These are phyloP conservation scores for Russula abietina DNA, from an alignment of 768 basidiomycete genomes.

Conservation along the genomic window DNA sequence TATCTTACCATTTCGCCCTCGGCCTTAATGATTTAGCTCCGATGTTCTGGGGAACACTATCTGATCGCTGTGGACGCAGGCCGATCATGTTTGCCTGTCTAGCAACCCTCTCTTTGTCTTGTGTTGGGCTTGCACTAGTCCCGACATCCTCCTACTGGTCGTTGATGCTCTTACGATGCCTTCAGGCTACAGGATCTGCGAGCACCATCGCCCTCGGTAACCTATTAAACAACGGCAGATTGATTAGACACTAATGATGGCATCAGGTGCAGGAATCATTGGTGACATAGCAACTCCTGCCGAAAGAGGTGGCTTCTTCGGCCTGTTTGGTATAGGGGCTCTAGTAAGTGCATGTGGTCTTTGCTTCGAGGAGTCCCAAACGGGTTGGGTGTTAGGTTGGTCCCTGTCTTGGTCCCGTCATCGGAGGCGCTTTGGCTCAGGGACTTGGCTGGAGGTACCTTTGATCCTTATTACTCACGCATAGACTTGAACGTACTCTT, in stretches of 20 bases:
- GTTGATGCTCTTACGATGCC: slow-evolving; percentile 68
- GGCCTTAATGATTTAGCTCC: slow-evolving; percentile 32
- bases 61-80: slow-evolving; percentile 60
- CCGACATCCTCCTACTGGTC: slow-evolving; percentile 68
- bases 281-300: slow-evolving; percentile 68
- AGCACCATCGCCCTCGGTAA: slow-evolving; percentile 70
- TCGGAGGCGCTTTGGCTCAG: slow-evolving; percentile 42
- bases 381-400: slow-evolving; percentile 27
- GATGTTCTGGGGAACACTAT: slow-evolving; percentile 59
- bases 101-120: slow-evolving; percentile 55
- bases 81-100: slow-evolving; percentile 60
- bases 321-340: slow-evolving; percentile 60
- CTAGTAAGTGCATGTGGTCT: slow-evolving; percentile 38
- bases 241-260: background rate
- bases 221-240: background rate
- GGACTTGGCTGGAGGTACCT: slow-evolving; percentile 32
- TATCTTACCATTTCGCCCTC: background rate
- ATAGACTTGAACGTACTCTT: background rate
- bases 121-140: slow-evolving; percentile 52
- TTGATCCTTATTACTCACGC: background rate
- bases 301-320: slow-evolving; percentile 72
- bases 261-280: slow-evolving; percentile 64
- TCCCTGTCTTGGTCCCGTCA: slow-evolving; percentile 37
- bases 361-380: background rate
- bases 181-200: slow-evolving; percentile 76